Evolutionary conservation across 2,329 filamentous ascomycete species (phyloP).

Genomic region (Monosporascus cannonballus): DNA sequence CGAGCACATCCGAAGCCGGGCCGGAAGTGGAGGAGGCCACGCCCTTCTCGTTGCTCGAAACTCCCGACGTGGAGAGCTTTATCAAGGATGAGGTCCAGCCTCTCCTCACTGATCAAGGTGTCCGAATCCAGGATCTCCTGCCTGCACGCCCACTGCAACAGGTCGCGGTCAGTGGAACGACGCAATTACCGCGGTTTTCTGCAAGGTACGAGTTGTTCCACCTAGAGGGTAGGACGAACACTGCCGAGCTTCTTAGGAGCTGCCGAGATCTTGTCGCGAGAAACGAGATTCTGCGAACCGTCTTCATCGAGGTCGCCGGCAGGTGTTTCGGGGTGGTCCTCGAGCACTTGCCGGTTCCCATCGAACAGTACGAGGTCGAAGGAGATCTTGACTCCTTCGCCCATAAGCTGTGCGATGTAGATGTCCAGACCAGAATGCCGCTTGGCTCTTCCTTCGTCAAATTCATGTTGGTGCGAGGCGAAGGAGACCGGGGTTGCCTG

Average conservation of each 20-base stretch:
- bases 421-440: constrained; percentile 49
- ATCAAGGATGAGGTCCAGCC: constrained; percentile 43
- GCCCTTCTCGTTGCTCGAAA: constrained; percentile 46
- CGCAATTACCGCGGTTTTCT: constrained; percentile 53
- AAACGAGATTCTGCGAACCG: constrained; percentile 61
- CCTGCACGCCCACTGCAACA: constrained; percentile 54
- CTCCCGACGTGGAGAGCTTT: constrained; percentile 34
- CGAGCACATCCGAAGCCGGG: constrained; percentile 9
- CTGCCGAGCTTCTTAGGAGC: constrained; percentile 39
- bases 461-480: constrained; percentile 46
- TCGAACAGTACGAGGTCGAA: constrained; percentile 48
- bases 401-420: constrained; percentile 46
- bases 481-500: constrained; percentile 34
- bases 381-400: constrained; percentile 44
- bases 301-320: constrained; percentile 50
- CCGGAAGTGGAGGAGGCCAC: constrained; percentile 22
- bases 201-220: constrained; percentile 60
- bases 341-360: constrained; percentile 42
- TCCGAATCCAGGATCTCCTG: constrained; percentile 49
- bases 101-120: constrained; percentile 42
- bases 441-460: constrained; percentile 56
- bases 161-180: constrained; percentile 52
- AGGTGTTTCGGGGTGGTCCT: constrained; percentile 53
- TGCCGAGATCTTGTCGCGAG: constrained; percentile 51
- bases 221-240: constrained; percentile 46